These are phyloP conservation scores for Pseudopyrenochaeta lycopersici DNA, from an alignment of 2,329 filamentous ascomycete genomes.

Conservation along the genomic window DNA sequence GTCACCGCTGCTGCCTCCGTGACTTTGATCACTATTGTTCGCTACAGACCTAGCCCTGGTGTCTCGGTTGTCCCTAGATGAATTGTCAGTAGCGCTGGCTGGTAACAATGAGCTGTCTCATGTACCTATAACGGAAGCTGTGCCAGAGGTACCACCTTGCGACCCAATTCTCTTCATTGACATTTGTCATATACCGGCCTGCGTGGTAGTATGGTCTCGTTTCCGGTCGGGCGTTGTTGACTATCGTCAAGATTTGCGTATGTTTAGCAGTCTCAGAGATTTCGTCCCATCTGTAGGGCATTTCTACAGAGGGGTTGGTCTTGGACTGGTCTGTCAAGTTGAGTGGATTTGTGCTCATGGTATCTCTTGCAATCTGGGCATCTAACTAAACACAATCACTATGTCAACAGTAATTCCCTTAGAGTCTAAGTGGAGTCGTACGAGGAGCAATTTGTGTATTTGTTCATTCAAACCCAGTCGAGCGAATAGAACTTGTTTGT, in stretches of 20 bases:
- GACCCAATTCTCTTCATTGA: slow-evolving; percentile 59
- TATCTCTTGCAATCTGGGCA: slow-evolving; percentile 52
- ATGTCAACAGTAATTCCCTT: slow-evolving; percentile 10
- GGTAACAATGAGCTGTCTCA: neutral
- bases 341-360: slow-evolving; percentile 50
- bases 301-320: slow-evolving; percentile 36
- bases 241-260: slow-evolving; percentile 54
- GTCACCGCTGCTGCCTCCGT: too few species aligned
- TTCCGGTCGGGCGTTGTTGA: slow-evolving; percentile 47
- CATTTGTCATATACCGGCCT: slow-evolving; percentile 51
- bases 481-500: slow-evolving; percentile 55
- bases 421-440: slow-evolving; percentile 30
- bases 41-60: slow-evolving; percentile 10
- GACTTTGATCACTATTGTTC: neutral
- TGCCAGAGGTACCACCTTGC: slow-evolving; percentile 63
- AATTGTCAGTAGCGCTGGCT: slow-evolving; percentile 1
- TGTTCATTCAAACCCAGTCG: slow-evolving; percentile 53
- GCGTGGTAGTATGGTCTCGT: slow-evolving; percentile 54
- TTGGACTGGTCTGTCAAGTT: slow-evolving; percentile 52
- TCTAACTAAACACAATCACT: slow-evolving; percentile 47
- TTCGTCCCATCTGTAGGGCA: slow-evolving; percentile 57
- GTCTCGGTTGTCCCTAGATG: slow-evolving; percentile 45
- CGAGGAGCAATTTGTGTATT: slow-evolving; percentile 57
- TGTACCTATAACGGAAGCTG: slow-evolving; percentile 56
- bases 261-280: slow-evolving; percentile 60